Evolutionary conservation across 78 protist species (phyloP).

Genomic region (Pelomyxa schiedti): DNA sequence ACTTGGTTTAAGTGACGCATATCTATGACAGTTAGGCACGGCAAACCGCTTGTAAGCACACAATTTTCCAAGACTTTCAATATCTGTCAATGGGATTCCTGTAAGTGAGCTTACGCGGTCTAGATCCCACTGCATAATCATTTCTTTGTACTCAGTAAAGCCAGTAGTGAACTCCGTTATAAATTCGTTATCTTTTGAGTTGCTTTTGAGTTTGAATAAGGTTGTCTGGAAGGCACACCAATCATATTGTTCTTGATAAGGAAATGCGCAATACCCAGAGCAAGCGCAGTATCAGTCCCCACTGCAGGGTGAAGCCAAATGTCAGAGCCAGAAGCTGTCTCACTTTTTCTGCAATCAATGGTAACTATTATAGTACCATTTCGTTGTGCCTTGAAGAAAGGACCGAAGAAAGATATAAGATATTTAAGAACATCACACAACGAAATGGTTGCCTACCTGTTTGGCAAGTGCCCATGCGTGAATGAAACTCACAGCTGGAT

Average conservation of each 20-base stretch:
- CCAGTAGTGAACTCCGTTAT: background rate
- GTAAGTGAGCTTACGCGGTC: background rate
- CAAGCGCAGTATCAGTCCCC: background rate
- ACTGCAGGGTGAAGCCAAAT: background rate
- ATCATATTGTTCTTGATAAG: background rate
- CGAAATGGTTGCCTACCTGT: background rate
- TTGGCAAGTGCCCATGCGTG: background rate
- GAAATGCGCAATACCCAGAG: background rate
- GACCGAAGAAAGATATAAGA: too few relatives aligned
- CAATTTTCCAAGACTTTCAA: background rate
- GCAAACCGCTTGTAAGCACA: too few relatives aligned
- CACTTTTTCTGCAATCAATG: background rate
- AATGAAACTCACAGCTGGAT: background rate
- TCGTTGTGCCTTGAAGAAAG: too few relatives aligned
- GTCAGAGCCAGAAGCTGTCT: background rate
- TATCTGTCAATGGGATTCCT: background rate
- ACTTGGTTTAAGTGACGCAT: background rate
- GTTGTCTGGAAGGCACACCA: too few relatives aligned
- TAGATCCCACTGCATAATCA: background rate
- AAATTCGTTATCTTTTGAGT: background rate
- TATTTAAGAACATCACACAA: too few relatives aligned
- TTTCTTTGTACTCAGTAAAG: background rate
- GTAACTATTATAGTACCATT: too few relatives aligned
- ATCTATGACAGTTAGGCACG: too few relatives aligned
- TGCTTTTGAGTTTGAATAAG: too few relatives aligned